Evolutionary conservation across 257 asterid species (phyloP), one percentile per base, ranked within the genome.

Genomic region (Solanum sitiens): DNA sequence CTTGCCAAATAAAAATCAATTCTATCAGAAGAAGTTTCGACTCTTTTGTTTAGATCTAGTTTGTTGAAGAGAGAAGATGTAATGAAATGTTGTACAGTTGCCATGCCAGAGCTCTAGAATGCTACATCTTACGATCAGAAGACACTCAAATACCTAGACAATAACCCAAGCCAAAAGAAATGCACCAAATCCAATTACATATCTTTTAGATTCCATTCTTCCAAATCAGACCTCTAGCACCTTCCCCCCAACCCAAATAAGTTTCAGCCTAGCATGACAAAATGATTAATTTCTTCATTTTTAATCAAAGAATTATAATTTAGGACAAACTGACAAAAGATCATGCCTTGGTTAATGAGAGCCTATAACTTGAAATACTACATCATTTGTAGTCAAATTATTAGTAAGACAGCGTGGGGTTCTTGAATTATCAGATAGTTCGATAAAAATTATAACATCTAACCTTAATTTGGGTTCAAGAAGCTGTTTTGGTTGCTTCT

Each of bases 401-500:
- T n/a, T 56, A 18, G 11, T 20, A 33, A 50, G 88, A 50, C 73
- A n/a, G n/a, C 16, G 70, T 15, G 39, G 27, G 70, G 32, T 80
- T 47, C 67, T 30, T 8, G 1, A 80, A 11, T 37, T 6, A 80
- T 80, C 85, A 80, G 68, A 47, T 32, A 50, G 27, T 47, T 18
- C 11, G 2, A 20, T 45, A 80, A 53, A 32, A 5, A 39, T 59
- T 8, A 70, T 32, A 85, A 45, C 39, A 89, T 90, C 88, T 85
- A 86, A 96, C 98, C 95, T 94, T 91, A 94, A 89, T 86, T 80
- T 92, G 89, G 96, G 98, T 89, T 94, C 98, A 39, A 75, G 92
- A 67, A 56, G 92, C 87, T 91, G 91, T 86, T 90, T 92, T 80
- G 92, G 59, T 63, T 32, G 89, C 50, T 53, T 89, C 63, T 75